Percentiles rank a stretch among this genome's conserved stretches.
Conservation (phyloP, 768 basidiomycete genomes). For the Psilocybe sp. region DNA sequence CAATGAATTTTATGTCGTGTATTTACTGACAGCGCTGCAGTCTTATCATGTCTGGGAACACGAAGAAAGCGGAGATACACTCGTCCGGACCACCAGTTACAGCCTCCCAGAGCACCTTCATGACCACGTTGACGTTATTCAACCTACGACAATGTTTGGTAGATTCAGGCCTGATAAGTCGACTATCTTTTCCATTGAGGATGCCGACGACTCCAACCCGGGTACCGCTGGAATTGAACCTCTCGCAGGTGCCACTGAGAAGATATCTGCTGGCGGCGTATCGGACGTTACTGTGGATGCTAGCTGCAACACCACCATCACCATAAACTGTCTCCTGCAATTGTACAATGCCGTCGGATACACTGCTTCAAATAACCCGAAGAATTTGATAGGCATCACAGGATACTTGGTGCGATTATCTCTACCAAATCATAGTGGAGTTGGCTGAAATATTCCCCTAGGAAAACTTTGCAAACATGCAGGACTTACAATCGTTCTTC, state of each 20-base stretch:
- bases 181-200: constrained; percentile 25
- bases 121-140: constrained; percentile 62
- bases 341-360: constrained; percentile 53
- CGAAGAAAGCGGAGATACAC: constrained; percentile 42
- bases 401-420: constrained; percentile 36
- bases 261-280: constrained; percentile 14
- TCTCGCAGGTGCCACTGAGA: constrained; percentile 9
- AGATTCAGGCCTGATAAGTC: constrained; percentile 25
- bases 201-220: constrained; percentile 13
- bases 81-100: constrained; percentile 68
- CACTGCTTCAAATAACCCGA: constrained; percentile 33
- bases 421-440: constrained; percentile 33
- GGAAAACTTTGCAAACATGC: constrained; percentile 46
- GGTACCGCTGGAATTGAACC: background rate
- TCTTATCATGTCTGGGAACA: constrained; percentile 66
- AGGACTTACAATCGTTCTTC: constrained; percentile 51
- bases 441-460: constrained; percentile 30
- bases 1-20: background rate
- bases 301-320: constrained; percentile 48
- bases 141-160: constrained; percentile 68
- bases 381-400: constrained; percentile 52
- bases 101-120: constrained; percentile 60
- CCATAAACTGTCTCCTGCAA: constrained; percentile 49
- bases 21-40: constrained; percentile 25
- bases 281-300: constrained; percentile 41